Base-by-base conservation (phyloP, 371 early-diverging fungal genomes). In the Mucor piriformis region DNA sequence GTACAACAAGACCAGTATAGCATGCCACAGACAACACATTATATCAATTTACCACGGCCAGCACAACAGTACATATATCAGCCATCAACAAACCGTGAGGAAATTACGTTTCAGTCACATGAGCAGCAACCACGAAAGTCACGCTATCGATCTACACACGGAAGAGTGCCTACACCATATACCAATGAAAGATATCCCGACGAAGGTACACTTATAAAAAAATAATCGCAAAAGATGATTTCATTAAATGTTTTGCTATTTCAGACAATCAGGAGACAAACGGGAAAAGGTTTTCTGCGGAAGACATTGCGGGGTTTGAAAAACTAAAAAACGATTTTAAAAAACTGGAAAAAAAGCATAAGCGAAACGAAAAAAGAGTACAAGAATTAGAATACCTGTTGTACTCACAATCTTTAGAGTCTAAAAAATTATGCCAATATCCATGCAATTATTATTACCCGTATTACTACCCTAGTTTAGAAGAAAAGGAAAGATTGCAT, bases 261-360 rank as follows among this genome's bases (percentile, higher is more conserved):
- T 15, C 27, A 50, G 11, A 25, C n/a, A 5, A 50, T 21, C 24
- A 27, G 16, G 10, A 52, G n/a, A 25, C 23, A 21, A 13, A 20
- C 49, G 49, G 49, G 3, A 52, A 52, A 52, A 52, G 24, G 16
- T 37, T 52, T 52, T 24, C 42, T 0, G 42, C 8, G 8, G 18
- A 18, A 16, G 42, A 47, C 20, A 34, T 44, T 16, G 37, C 48
- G 27, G 40, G 35, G n/a, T 37, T 59, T 33, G 52, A 51, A 23
- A 40, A 49, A 44, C 33, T 59, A 29, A 20, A 44, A n/a, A 12
- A 15, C 10, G 59, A 51, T 20, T 50, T 50, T 11, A 51, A 59
- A 29, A 51, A 34, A 34, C 24, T 59, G 20, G 52, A 59, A 34
- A 59, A 59, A 33, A 27, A 44, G 25, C 44, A 60, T 35, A 25